Conservation (phyloP, 208 protist genomes). For the Lotmaria passim region DNA sequence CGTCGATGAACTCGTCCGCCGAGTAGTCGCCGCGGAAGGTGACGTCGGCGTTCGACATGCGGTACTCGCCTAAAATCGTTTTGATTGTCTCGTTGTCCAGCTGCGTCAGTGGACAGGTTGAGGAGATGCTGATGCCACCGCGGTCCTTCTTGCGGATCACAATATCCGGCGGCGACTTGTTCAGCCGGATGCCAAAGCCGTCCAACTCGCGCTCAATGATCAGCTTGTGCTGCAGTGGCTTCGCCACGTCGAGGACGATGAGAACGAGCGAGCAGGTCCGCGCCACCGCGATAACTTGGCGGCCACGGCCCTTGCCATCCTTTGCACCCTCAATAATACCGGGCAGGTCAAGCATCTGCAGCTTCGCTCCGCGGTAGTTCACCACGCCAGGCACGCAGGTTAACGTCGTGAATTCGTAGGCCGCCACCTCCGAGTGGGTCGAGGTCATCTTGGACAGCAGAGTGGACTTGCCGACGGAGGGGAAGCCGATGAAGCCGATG, state of each 20-base stretch:
- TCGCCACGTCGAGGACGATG: constrained; percentile 97
- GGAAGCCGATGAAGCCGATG: constrained; percentile 98
- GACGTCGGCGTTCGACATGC: constrained; percentile 96
- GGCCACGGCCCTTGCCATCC: constrained; percentile 98
- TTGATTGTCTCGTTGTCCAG: constrained; percentile 94
- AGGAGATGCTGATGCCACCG: constrained; percentile 90
- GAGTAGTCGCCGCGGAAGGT: constrained; percentile 94
- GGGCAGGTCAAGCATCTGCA: constrained; percentile 96
- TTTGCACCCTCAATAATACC: constrained; percentile 99
- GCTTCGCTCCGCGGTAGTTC: constrained; percentile 94
- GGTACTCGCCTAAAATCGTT: constrained; percentile 94
- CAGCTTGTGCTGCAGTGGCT: constrained; percentile 96
- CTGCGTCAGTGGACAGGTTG: constrained; percentile 87
- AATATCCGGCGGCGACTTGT: constrained; percentile 97
- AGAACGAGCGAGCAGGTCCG: constrained; percentile 98
- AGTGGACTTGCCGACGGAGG: constrained; percentile 98
- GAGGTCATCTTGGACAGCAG: constrained; percentile 97
- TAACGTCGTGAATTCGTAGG: constrained; percentile 99
- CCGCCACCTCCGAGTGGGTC: constrained; percentile 97
- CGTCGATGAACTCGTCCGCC: constrained; percentile 98
- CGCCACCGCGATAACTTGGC: constrained; percentile 97
- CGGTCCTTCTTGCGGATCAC: constrained; percentile 96
- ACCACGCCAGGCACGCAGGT: constrained; percentile 98
- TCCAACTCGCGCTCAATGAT: constrained; percentile 98
- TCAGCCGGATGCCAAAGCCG: constrained; percentile 99